Conservation (phyloP, 495 filamentous ascomycete genomes). For the Mytilinidion resinicola region DNA sequence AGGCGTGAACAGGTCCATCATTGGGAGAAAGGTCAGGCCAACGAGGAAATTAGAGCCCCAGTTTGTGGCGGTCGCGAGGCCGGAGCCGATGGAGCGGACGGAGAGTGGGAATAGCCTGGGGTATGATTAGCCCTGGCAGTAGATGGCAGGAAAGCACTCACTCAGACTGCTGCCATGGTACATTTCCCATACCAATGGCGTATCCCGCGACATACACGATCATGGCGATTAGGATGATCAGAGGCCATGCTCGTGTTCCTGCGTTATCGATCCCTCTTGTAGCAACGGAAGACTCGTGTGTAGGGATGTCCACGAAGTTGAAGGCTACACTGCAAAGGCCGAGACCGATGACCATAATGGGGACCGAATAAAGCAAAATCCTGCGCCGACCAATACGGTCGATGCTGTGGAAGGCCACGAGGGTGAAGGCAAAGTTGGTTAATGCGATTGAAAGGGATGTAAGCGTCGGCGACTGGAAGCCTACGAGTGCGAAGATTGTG, state of each 20-base stretch:
- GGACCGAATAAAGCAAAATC: conserved; percentile 78
- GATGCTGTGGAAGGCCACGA: conserved; percentile 68
- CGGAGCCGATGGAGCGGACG: conserved; percentile 75
- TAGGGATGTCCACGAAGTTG: conserved; percentile 48
- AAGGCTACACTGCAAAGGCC: conserved; percentile 61
- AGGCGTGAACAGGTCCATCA: conserved; percentile 73
- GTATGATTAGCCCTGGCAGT: not conserved
- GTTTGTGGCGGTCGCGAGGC: conserved; percentile 78
- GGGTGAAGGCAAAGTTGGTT: conserved; percentile 78
- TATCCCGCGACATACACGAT: conserved; percentile 80
- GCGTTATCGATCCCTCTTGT: not conserved
- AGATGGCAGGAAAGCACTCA: conserved; percentile 3
- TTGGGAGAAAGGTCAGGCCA: conserved; percentile 75
- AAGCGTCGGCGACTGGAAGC: conserved; percentile 73
- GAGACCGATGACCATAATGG: conserved; percentile 72
- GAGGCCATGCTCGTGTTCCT: conserved; percentile 22
- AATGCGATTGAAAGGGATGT: conserved; percentile 73
- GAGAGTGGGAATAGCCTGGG: conserved; percentile 65
- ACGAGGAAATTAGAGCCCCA: conserved; percentile 88
- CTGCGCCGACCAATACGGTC: conserved; percentile 74
- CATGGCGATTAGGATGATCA: conserved; percentile 62
- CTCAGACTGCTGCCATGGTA: conserved; percentile 92
- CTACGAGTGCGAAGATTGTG: conserved; percentile 76
- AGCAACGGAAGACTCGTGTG: not conserved
- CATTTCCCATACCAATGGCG: conserved; percentile 81